Conservation (phyloP, 805 yeast species). For the Candida maris region DNA sequence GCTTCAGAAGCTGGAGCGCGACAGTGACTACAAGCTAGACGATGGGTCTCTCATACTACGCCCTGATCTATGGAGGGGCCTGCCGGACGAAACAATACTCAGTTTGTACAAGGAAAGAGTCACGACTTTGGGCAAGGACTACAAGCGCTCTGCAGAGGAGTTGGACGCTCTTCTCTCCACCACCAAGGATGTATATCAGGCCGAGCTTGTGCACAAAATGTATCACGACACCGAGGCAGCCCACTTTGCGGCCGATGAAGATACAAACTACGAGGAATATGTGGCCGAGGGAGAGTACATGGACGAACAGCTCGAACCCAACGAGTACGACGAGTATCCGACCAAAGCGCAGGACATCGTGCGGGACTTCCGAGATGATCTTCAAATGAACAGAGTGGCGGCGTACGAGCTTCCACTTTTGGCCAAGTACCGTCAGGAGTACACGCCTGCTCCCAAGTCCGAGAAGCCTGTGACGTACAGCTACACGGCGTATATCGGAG, state of each 20-base stretch:
- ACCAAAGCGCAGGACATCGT: constrained; percentile 68
- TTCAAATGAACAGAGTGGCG: constrained; percentile 75
- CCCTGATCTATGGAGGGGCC: constrained; percentile 69
- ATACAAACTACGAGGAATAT: constrained; percentile 39
- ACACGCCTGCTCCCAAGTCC: constrained; percentile 43
- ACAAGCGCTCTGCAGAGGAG: constrained; percentile 49
- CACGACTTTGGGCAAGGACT: constrained; percentile 45
- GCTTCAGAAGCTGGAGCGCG: constrained; percentile 11
- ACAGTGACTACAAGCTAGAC: constrained; percentile 15
- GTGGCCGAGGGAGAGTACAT: constrained; percentile 32
- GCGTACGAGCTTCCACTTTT: constrained; percentile 91
- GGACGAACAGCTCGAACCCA: constrained; percentile 34
- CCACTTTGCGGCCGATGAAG: constrained; percentile 36
- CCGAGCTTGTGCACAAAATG: constrained; percentile 23
- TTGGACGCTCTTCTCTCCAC: constrained; percentile 53
- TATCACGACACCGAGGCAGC: constrained; percentile 46
- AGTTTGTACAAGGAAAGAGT: constrained; percentile 59
- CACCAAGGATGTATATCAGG: constrained; percentile 24
- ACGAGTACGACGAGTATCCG: constrained; percentile 62
- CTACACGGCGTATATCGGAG: constrained; percentile 73
- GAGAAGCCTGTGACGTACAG: constrained; percentile 60
- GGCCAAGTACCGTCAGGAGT: constrained; percentile 69
- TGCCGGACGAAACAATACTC: constrained; percentile 60
- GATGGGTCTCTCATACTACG: constrained; percentile 42
- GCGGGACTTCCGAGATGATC: constrained; percentile 67